Conservation (phyloP, 805 yeast genomes). For the Yarrowia osloensis region DNA sequence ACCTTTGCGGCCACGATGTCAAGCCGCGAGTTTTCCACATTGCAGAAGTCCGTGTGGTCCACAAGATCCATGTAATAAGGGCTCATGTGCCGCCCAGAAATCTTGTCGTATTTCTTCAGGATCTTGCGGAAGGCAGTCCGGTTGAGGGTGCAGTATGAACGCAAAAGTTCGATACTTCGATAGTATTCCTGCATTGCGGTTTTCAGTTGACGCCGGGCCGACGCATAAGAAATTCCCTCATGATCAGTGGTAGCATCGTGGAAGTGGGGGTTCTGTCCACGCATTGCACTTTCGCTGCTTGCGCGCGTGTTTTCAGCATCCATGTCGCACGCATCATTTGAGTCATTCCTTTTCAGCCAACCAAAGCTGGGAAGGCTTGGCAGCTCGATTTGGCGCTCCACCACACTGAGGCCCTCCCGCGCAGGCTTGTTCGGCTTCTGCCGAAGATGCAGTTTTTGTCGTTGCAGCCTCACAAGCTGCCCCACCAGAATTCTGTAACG, state of each 20-base stretch:
- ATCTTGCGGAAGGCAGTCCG: constrained; percentile 88
- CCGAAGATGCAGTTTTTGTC: constrained; percentile 45
- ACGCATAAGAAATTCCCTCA: constrained; percentile 55
- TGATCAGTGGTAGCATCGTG: constrained; percentile 10
- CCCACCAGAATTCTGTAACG: constrained; percentile 64
- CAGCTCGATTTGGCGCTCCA: constrained; percentile 23
- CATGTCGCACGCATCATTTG: constrained; percentile 31
- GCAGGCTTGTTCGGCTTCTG: constrained; percentile 34
- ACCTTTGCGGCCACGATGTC: constrained; percentile 63
- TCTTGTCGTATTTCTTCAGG: constrained; percentile 86
- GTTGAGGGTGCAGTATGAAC: constrained; percentile 72
- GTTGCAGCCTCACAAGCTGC: constrained; percentile 64
- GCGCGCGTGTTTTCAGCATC: neutral
- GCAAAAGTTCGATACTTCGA: constrained; percentile 67
- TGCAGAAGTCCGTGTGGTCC: constrained; percentile 54
- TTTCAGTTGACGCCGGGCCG: constrained; percentile 68
- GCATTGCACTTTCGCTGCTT: neutral
- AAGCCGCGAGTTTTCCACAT: constrained; percentile 59
- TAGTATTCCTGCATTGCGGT: constrained; percentile 71
- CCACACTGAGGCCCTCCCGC: constrained; percentile 30
- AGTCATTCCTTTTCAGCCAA: constrained; percentile 27
- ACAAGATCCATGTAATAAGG: constrained; percentile 58
- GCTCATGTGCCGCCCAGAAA: constrained; percentile 51
- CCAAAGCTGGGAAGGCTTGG: constrained; percentile 27
- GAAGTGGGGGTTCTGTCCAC: constrained; percentile 34